Conservation (phyloP, 495 filamentous ascomycete genomes). For the Beverwykella pulmonaria region DNA sequence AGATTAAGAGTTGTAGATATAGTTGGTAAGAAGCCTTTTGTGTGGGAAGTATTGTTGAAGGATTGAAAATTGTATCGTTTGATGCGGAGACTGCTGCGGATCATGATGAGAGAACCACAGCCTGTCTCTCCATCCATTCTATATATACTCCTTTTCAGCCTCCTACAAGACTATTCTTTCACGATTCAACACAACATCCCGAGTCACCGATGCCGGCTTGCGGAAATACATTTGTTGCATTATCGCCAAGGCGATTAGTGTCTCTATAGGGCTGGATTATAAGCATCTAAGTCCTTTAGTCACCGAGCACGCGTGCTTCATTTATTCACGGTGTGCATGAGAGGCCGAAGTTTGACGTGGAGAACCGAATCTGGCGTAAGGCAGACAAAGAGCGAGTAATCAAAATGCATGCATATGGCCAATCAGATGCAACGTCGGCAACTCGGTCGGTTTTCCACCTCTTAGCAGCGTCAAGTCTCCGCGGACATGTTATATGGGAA, state of each 20-base stretch:
- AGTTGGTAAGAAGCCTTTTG: not conserved
- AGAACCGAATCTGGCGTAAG: not conserved
- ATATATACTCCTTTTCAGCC: not conserved
- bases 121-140: not conserved
- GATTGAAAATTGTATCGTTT: not conserved
- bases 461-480: not conserved
- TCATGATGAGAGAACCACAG: not conserved
- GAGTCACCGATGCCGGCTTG: not conserved
- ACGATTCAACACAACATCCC: not conserved
- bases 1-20: not conserved
- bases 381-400: not conserved
- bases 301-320: not conserved
- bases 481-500: not conserved
- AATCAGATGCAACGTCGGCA: not conserved
- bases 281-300: not conserved
- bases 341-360: not conserved
- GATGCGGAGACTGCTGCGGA: not conserved
- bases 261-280: not conserved
- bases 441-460: not conserved
- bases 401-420: not conserved
- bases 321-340: not conserved
- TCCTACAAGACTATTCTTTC: not conserved
- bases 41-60: not conserved
- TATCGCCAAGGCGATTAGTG: not conserved
- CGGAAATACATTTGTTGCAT: not conserved